phyloP scores from a whole-genome alignment of 441 rosid genomes.

The Gossypium lobatum region DNA sequence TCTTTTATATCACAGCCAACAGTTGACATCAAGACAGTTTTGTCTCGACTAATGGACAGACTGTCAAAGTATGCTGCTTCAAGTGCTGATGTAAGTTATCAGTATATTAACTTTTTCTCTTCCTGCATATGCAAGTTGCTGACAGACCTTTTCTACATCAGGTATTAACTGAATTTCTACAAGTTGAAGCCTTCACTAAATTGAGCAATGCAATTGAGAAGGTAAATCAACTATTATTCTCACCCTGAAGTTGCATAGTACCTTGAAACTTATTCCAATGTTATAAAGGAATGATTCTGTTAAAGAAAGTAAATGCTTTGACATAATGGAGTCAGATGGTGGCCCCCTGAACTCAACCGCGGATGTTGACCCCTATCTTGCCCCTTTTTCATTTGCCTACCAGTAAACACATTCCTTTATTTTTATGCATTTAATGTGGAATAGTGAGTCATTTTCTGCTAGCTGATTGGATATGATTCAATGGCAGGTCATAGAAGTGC shows the following conservation, averaged over 20 bases:
- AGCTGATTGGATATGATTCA: slow-evolving; percentile 12
- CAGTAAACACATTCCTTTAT: background rate
- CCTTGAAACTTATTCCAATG: slow-evolving; percentile 1
- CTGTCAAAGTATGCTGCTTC: slow-evolving; percentile 66
- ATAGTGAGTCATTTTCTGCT: slow-evolving; percentile 14
- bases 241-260: slow-evolving; percentile 7
- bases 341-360: background rate
- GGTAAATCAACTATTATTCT: slow-evolving; percentile 28
- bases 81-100: slow-evolving; percentile 49
- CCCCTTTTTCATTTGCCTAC: background rate
- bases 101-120: background rate
- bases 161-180: slow-evolving; percentile 64
- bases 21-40: slow-evolving; percentile 56
- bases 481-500: slow-evolving; percentile 56
- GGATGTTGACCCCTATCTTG: background rate
- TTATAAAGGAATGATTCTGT: background rate
- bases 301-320: background rate
- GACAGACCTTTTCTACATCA: slow-evolving; percentile 22
- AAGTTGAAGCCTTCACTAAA: slow-evolving; percentile 69
- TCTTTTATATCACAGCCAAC: slow-evolving; percentile 43
- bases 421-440: slow-evolving; percentile 12
- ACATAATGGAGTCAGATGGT: background rate
- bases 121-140: slow-evolving; percentile 16
- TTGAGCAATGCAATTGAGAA: slow-evolving; percentile 63
- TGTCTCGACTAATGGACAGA: slow-evolving; percentile 63